Evolutionary conservation across 352 stramenopile species (phyloP), one percentile per base, ranked within the genome.

Genomic region (Aphanomyces invadans): DNA sequence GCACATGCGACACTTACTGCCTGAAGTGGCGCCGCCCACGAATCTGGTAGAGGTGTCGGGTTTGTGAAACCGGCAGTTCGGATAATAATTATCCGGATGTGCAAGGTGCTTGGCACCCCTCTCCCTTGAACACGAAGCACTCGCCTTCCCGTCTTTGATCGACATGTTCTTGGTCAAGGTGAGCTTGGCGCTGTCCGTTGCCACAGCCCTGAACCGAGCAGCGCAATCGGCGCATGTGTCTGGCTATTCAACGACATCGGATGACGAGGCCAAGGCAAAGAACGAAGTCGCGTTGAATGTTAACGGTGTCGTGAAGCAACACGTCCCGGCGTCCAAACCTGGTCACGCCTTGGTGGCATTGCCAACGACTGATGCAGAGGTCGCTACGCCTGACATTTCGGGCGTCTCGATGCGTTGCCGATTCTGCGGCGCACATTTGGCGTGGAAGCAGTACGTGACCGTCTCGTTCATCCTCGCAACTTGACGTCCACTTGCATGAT

Each of bases 391-490:
- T 38, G 49, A 57, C 29, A 57, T 21, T 2, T 57, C 76, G 31
- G 76, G 70, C n/a, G 60, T 74, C 0, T 65, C 78, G 0, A 73
- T 94, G 49, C 85, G 85, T 67, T 94, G 85, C 73, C 85, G 85
- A 62, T 80, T 86, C 39, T 94, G 85, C 49, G 85, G 85, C 21
- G 85, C 83, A 17, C 73, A 76, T 32, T 75, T 92, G 26, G 83
- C 83, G 3, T 73, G 70, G 39, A 92, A 89, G 46, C 74, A 71
- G 85, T 94, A 69, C 29, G 73, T 68, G 21, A 21, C 9, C n/a
- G 25, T n/a, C 4, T n/a, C 49, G 15, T 60, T 29, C 32, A 17
- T 62, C 5, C 2, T 38, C 19, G 38, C 65, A 21, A 46, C 69
- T 36, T 70, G n/a, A n/a, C 11, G 21, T 12, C 48, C 38, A 36